Conservation (phyloP, 2,329 filamentous ascomycete genomes). For the Fusarium mangiferae region DNA sequence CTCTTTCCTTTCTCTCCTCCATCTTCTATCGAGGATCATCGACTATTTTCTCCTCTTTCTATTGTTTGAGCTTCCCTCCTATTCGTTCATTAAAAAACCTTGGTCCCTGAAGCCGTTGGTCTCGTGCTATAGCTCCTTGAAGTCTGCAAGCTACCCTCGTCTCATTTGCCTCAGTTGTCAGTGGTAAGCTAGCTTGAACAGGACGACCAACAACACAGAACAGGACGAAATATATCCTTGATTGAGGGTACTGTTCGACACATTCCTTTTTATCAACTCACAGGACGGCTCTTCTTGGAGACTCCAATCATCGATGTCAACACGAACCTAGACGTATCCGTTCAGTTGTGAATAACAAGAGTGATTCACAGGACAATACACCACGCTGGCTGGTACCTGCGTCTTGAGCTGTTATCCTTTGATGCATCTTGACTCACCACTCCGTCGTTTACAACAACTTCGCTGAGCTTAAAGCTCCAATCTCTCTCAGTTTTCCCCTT, state of each 20-base stretch:
- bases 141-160: conserved; percentile 29
- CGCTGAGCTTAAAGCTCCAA: conserved; percentile 10
- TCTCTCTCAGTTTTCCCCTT: conserved; percentile 4
- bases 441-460: conserved; percentile 6
- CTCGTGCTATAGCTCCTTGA: conserved; percentile 27
- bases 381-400: conserved; percentile 35
- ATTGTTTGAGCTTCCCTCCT: conserved; percentile 10
- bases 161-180: conserved; percentile 18
- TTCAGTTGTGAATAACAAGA: conserved; percentile 16
- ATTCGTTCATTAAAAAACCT: conserved; percentile 32
- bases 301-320: conserved; percentile 2
- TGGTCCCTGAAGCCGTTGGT: conserved; percentile 30
- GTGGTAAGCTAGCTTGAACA: conserved; percentile 9
- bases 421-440: conserved; percentile 1
- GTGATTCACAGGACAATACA: conserved; percentile 13
- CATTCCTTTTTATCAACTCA: conserved; percentile 26
- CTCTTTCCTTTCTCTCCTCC: conserved; percentile 30
- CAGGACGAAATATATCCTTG: conserved; percentile 6
- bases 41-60: conserved; percentile 15
- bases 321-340: conserved; percentile 12
- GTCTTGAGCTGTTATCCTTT: conserved; percentile 25
- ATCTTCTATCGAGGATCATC: conserved; percentile 31
- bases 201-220: conserved; percentile 8
- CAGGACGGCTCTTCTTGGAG: conserved; percentile 12
- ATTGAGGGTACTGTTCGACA: conserved; percentile 12